Percentiles rank a stretch among this genome's conserved stretches.
phyloP scores from a whole-genome alignment of 2,329 filamentous ascomycete genomes.

The Aureobasidium sp. region DNA sequence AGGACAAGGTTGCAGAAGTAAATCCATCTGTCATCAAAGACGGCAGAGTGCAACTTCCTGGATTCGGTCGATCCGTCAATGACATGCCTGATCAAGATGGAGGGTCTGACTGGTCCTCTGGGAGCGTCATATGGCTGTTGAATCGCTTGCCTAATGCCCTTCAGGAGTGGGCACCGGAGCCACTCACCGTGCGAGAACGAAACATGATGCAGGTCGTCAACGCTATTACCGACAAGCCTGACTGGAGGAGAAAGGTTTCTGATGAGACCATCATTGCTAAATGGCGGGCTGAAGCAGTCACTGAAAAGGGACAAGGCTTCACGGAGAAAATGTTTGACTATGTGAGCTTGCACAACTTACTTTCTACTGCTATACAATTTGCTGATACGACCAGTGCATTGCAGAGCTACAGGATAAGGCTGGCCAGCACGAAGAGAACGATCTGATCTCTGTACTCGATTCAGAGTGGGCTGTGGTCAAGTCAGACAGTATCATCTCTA shows the following conservation, averaged over 20 bases:
- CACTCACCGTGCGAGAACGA: slow-evolving; percentile 16
- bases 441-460: slow-evolving; percentile 39
- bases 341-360: not conserved
- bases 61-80: not conserved
- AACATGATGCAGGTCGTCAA: slow-evolving; percentile 24
- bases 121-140: not conserved
- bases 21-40: not conserved
- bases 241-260: slow-evolving; percentile 23
- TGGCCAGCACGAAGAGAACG: slow-evolving; percentile 30
- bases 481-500: slow-evolving; percentile 40
- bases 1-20: not conserved
- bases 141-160: not conserved
- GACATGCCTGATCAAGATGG: not conserved
- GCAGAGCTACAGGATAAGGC: slow-evolving; percentile 45
- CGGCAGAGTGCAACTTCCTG: not conserved
- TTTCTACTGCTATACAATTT: not conserved
- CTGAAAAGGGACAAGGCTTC: slow-evolving; percentile 10
- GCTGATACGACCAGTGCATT: slow-evolving; percentile 20
- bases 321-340: slow-evolving; percentile 21
- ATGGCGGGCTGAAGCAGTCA: slow-evolving; percentile 17
- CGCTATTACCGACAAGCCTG: slow-evolving; percentile 23
- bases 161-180: not conserved
- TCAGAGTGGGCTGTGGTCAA: slow-evolving; percentile 41
- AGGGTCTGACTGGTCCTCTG: no score
- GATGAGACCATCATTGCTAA: slow-evolving; percentile 21